Evolutionary conservation across 345 rosid genomes (phyloP), one percentile per base, ranked within the genome.

Genomic region (Brassica carinata): DNA sequence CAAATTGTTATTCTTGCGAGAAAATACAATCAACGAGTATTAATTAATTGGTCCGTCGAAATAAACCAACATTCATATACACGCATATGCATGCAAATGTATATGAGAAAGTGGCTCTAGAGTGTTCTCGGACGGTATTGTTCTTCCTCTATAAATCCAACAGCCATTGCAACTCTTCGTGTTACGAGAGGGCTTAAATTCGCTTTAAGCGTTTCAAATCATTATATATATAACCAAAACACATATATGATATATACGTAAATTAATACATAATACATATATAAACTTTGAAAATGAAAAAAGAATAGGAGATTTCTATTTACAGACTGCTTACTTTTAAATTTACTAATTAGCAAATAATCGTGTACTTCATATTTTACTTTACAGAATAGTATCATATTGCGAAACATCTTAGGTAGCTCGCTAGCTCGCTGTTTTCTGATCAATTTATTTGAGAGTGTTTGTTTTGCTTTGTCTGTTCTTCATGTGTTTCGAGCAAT

Each of bases 141-240:
- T 71, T 81, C 69, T 71, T 81, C 64, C 64, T 81, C 34, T 43
- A 23, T 23, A 43, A 64, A 63, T 5, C 80, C 84, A 81, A 71
- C 33, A 36, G 83, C 77, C 83, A 81, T 55, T 64, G 51, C 69
- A 81, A 40, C 73, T 81, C 57, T 76, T 81, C 69, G 48, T 71
- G 77, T 38, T 40, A 40, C 63, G 15, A 71, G 72, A 53, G 62
- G 76, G 38, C 38, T 76, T 64, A 1, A 13, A 18, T 31, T 11
- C 29, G 10, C 64, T 17, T 13, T 5, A 7, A 3, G 8, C 30
- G 8, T 53, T 51, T 27, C 58, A 23, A 30, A 29, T 34, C 31
- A 17, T 55, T 2, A 15, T n/a, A 2, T n/a, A 34, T 61, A 57
- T 33, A 8, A 34, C 17, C 17, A 9, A 15, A 7, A 10, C 31